Conservation (phyloP, 345 rosid genomes). For the Reutealis trisperma region DNA sequence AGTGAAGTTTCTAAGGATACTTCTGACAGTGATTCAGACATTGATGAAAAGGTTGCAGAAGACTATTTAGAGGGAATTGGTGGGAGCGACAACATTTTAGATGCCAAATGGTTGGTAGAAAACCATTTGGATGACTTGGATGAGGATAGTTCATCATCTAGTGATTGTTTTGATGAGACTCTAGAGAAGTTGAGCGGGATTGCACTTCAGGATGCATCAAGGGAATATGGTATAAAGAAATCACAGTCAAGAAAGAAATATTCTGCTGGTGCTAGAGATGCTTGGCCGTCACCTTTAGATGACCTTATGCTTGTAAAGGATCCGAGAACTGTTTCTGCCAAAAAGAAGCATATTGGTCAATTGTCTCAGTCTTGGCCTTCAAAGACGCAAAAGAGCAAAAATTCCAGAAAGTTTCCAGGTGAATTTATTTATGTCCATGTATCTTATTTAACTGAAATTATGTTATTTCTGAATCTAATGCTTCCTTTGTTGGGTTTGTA, state of each 20-base stretch:
- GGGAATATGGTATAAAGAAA: constrained; percentile 64
- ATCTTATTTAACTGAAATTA: constrained; percentile 14
- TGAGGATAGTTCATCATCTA: constrained; percentile 52
- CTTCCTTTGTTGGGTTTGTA: background rate
- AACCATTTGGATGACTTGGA: constrained; percentile 44
- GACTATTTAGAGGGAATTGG: constrained; percentile 95
- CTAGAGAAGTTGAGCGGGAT: constrained; percentile 63
- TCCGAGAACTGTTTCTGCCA: constrained; percentile 62
- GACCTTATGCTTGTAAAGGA: constrained; percentile 72
- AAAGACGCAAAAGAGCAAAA: constrained; percentile 60
- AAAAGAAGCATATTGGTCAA: constrained; percentile 51
- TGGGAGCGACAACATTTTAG: constrained; percentile 55
- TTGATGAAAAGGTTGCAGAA: constrained; percentile 77
- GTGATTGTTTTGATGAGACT: constrained; percentile 47
- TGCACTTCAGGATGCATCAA: constrained; percentile 71
- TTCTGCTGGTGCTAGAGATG: constrained; percentile 32
- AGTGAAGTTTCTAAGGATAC: constrained; percentile 44
- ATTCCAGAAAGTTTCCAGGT: constrained; percentile 68
- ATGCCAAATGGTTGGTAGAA: constrained; percentile 61
- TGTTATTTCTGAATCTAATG: constrained; percentile 4
- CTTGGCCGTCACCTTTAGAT: constrained; percentile 54
- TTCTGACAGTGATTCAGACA: constrained; percentile 55
- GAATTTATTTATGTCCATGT: constrained; percentile 19
- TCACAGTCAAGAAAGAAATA: constrained; percentile 38
- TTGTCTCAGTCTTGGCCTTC: constrained; percentile 73